Evolutionary conservation across 2,329 filamentous ascomycete genomes (phyloP).

Genomic region (Alternaria ethzedia): DNA sequence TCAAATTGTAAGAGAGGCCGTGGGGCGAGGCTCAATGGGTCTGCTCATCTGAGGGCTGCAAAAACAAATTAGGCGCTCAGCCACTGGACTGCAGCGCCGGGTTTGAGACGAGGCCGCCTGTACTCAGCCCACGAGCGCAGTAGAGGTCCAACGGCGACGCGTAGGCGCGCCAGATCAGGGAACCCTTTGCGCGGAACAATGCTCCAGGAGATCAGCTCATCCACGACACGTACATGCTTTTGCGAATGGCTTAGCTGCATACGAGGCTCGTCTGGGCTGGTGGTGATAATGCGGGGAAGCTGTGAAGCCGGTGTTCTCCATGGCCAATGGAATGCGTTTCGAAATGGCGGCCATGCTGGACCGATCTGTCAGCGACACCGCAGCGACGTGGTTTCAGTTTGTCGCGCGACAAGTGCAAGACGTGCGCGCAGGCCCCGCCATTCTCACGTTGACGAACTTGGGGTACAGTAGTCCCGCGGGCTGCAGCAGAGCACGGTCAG

Average conservation of each 20-base stretch:
- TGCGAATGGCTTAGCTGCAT: conserved; percentile 26
- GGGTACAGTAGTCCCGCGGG: conserved; percentile 2
- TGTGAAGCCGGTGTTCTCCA: conserved; percentile 16
- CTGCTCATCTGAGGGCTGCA: conserved; percentile 16
- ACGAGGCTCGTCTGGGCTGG: conserved; percentile 14
- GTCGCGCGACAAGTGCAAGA: neutral
- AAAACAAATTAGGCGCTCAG: conserved; percentile 25
- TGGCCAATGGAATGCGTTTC: conserved; percentile 21
- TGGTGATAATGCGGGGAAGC: conserved; percentile 41
- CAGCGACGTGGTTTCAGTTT: conserved; percentile 19
- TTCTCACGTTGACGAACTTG: neutral
- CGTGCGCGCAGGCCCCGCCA: neutral
- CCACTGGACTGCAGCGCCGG: conserved; percentile 17
- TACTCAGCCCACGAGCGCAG: conserved; percentile 5
- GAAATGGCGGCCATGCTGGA: conserved; percentile 1
- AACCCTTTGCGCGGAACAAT: neutral
- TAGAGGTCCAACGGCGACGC: neutral
- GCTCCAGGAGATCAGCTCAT: conserved; percentile 8
- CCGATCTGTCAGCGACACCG: conserved; percentile 7
- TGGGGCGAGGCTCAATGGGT: conserved; percentile 10
- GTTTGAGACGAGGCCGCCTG: conserved; percentile 4
- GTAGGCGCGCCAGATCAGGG: conserved; percentile 19
- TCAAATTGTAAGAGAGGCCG: conserved; percentile 1
- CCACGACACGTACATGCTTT: conserved; percentile 5
- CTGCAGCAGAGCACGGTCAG: conserved; percentile 12